Base-by-base conservation (phyloP, 768 basidiomycete species). In the Trametes maxima region DNA sequence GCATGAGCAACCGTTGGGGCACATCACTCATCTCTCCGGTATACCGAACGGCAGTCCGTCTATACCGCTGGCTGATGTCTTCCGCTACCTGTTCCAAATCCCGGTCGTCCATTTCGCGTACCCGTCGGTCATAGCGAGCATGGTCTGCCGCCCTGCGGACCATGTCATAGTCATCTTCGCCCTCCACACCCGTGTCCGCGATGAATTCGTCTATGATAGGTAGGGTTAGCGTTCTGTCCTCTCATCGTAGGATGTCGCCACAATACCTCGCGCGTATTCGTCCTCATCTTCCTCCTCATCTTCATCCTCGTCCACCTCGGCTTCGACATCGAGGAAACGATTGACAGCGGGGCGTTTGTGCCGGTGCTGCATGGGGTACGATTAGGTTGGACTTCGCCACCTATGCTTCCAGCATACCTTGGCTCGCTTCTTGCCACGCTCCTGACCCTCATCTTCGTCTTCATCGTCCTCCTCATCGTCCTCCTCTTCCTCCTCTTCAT, bases 251-350 rank as follows among this genome's bases (percentile, higher is more conserved):
- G 46, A 82, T 81, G 82, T 37, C 14, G 25, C 19, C 2, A 24
- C 66, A 78, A 76, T 12, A 76, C 76, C 76, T 64, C 67, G 67
- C 0, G 80, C 89, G 60, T 81, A 83, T 55, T 92, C 92, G 19
- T 90, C 90, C 3, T 91, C 91, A 6, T 88, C 93, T 19, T 96
- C 94, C 2, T 90, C 90, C 24, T 98, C 97, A 37, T 97, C 96
- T 3, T 98, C 97, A 19, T 98, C 97, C 33, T 97, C 95, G 67
- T 94, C 94, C 19, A 96, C 95, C 72, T 94, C 94, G 56, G 94
- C 95, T 77, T 96, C 94, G 58, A 95, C 83, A 85, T 98, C 97
- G 67, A 98, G 80, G 87, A 95, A 99, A 65, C 88, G 87, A 72
- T 85, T 90, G 24, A 85, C 82, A 17, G 81, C 78, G 55, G 77